A percentile compares a stretch with the other conserved stretches of the same genome.
Evolutionary conservation across 2,329 filamentous ascomycete genomes (phyloP).

Genomic region (Colletotrichum filicis): DNA sequence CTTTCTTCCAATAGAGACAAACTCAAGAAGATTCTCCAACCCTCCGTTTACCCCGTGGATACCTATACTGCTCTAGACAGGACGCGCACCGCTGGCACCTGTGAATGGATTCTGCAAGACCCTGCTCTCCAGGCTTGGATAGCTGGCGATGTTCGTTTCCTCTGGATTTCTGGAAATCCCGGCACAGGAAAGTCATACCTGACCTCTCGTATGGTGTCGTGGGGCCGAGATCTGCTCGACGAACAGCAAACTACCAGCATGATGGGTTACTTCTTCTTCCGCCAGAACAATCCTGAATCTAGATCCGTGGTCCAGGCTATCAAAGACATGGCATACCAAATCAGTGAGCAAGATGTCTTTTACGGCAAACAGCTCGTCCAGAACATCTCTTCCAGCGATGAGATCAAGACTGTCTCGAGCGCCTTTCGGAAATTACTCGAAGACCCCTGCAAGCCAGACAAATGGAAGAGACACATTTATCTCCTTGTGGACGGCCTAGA

Average conservation of each 20-base stretch:
- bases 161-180: constrained; percentile 58
- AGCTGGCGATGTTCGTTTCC: constrained; percentile 47
- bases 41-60: constrained; percentile 56
- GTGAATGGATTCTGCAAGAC: constrained; percentile 58
- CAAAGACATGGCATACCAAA: constrained; percentile 57
- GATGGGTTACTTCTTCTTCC: constrained; percentile 61
- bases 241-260: constrained; percentile 36
- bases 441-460: constrained; percentile 48
- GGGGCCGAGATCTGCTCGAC: constrained; percentile 45
- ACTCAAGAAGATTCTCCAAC: constrained; percentile 52
- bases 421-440: constrained; percentile 54
- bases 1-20: constrained; percentile 48
- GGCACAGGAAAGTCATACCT: constrained; percentile 60
- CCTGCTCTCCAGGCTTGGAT: constrained; percentile 52
- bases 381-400: constrained; percentile 48
- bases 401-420: constrained; percentile 56
- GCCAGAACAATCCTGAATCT: constrained; percentile 57
- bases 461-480: constrained; percentile 49
- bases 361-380: constrained; percentile 54
- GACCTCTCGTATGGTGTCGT: constrained; percentile 55
- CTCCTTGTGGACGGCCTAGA: constrained; percentile 60
- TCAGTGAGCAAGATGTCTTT: constrained; percentile 56
- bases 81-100: constrained; percentile 52
- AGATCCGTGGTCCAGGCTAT: constrained; percentile 57
- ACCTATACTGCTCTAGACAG: constrained; percentile 53